Base-by-base conservation (phyloP, 306 rosid genomes). In the Senna siamea region DNA sequence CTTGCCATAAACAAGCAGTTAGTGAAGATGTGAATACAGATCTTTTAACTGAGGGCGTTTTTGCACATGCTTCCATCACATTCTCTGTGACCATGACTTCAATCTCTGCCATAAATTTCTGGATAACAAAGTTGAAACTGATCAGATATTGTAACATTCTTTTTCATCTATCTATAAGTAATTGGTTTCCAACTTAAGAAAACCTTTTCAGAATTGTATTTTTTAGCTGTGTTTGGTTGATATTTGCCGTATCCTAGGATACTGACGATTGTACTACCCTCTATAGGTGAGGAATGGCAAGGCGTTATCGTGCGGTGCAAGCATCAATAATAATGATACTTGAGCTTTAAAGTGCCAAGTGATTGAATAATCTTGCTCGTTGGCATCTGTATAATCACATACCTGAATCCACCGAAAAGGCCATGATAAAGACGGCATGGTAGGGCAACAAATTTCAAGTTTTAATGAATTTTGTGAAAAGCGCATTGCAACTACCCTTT, bases 1-100 rank as follows among this genome's bases (percentile, higher is more conserved):
- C 79, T 35, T 61, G 86, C 99, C 97, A 92, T 4, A 92, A 54
- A 81, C 97, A 92, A 58, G 99, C 90, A 2, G 83, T 62, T 41
- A 94, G 88, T 23, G 99, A 92, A 43, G 99, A 94, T 32, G 99
- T 94, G 73, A 94, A 70, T 2, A 94, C 93, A 67, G 96, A 94
- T 79, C 81, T 89, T 20, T 85, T 87, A 19, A 94, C 80, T 0
- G 96, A 82, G 22, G 85, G 56, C 58, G 96, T 81, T 81, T 82
- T 79, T 66, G 93, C 85, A 65, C 97, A 94, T 48, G 96, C 99
- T 71, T 78, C 86, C 85, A 94, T 88, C 70, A 94, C 99, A 82
- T 86, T 88, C 87, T 92, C 92, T 17, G 85, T 79, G 3, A 73
- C 93, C 57, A 73, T 87, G 0, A 80, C 91, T 83, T 94, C 99